Evolutionary conservation across 768 basidiomycete genomes (phyloP), one percentile per base, ranked within the genome.

Genomic region (Clathrus columnatus): DNA sequence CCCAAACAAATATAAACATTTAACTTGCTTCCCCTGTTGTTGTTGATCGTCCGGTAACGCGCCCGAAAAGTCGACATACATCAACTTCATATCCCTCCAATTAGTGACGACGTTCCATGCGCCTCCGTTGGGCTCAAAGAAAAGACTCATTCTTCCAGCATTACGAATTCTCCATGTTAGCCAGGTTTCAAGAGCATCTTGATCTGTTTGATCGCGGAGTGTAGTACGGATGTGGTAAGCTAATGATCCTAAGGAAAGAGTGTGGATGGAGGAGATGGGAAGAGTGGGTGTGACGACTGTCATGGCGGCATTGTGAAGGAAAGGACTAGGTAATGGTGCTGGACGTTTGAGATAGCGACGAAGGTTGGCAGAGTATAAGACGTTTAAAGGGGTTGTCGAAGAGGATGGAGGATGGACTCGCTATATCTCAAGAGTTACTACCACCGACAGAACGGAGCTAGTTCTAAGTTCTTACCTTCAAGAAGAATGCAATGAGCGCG

Each of bases 1-100:
- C 17, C 50, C 42, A 24, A 30, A 54, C 17, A 51, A 18, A 45
- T 57, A 57, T 14, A 57, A n/a, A 29, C 57, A 58, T 2, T 58
- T 54, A 17, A 48, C 43, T 18, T 46, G 28, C 43, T 47, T 46
- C 30, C 16, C 30, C 16, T 32, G 7, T 32, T 32, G 30, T 32
- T n/a, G n/a, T n/a, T n/a, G n/a, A 11, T 14, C 50, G 21, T 58
- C 57, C 21, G 57, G 53, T n/a, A 58, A 48, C 7, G 44, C 57
- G 6, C 53, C 57, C 7, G 57, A 58, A 28, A 58, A 58, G 21
- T 58, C 57, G 24, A 58, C 43, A 14, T 58, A n/a, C 57, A 58
- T 58, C 23, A 58, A 44, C 42, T 58, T 58, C 57, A 58, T 58
- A 23, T 58, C 57, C 8, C 57, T 43, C 57, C 57, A 58, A 45